Evolutionary conservation across 2,329 filamentous ascomycete genomes (phyloP).

Genomic region (Pseudocercospora fuligena): DNA sequence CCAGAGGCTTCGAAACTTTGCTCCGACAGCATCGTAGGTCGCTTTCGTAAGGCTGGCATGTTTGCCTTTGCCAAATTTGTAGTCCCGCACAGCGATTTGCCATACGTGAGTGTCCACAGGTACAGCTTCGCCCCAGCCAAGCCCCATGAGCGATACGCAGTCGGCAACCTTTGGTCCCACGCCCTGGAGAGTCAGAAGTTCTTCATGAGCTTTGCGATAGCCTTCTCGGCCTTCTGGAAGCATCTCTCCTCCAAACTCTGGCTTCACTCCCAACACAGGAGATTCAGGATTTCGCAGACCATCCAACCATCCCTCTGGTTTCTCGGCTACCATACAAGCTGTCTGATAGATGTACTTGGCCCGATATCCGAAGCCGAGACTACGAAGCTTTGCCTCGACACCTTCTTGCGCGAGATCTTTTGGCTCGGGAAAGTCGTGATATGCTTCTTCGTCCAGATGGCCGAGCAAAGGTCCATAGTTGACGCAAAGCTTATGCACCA

Average conservation of each 20-base stretch:
- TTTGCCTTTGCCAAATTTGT: slow-evolving; percentile 84
- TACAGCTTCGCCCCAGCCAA: slow-evolving; percentile 94
- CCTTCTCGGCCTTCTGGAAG: slow-evolving; percentile 61
- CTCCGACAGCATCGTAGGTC: slow-evolving; percentile 87
- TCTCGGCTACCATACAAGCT: slow-evolving; percentile 73
- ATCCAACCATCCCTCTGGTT: slow-evolving; percentile 73
- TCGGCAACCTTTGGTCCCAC: slow-evolving; percentile 97
- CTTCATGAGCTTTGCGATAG: slow-evolving; percentile 79
- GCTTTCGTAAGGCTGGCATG: slow-evolving; percentile 84
- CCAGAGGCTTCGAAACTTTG: slow-evolving; percentile 89
- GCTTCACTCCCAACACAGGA: slow-evolving; percentile 60
- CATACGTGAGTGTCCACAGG: slow-evolving; percentile 98
- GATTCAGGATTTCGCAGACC: slow-evolving; percentile 77
- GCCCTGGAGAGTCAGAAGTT: slow-evolving; percentile 77
- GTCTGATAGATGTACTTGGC: slow-evolving; percentile 92
- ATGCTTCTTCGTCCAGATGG: slow-evolving; percentile 64
- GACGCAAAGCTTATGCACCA: slow-evolving; percentile 90
- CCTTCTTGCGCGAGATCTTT: slow-evolving; percentile 70
- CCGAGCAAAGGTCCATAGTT: slow-evolving; percentile 82
- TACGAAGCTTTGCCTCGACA: slow-evolving; percentile 80
- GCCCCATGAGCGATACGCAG: slow-evolving; percentile 93
- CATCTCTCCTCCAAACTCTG: slow-evolving; percentile 53
- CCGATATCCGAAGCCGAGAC: slow-evolving; percentile 90
- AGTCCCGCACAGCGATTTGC: slow-evolving; percentile 97
- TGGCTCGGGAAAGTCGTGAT: slow-evolving; percentile 86